A percentile compares a stretch with the other conserved stretches of the same genome.
Conservation (phyloP, 768 basidiomycete genomes). For the Tulasnella sp. region DNA sequence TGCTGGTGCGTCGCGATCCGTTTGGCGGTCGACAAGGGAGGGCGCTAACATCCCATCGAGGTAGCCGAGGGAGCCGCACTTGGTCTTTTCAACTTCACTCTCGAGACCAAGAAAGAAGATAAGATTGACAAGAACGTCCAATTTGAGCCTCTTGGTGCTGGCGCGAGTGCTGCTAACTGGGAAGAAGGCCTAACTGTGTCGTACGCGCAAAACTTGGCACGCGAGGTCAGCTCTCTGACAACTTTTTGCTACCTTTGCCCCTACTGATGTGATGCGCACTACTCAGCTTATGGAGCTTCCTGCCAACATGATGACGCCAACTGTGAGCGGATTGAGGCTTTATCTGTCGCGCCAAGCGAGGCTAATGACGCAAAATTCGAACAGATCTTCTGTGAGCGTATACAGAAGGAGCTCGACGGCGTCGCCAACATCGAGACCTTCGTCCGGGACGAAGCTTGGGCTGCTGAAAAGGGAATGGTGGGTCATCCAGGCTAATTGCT, state of each 20-base stretch:
- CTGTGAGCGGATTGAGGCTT: constrained; percentile 37
- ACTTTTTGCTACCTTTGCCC: neutral
- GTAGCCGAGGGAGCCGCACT: constrained; percentile 72
- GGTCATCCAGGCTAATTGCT: constrained; percentile 2
- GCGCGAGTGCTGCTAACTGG: constrained; percentile 43
- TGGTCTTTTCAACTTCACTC: constrained; percentile 63
- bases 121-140: constrained; percentile 43
- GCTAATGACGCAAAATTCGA: neutral
- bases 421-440: constrained; percentile 60
- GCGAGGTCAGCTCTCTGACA: constrained; percentile 36
- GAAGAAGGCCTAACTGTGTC: constrained; percentile 65
- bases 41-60: constrained; percentile 7
- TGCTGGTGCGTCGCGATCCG: constrained; percentile 46
- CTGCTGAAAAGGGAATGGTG: constrained; percentile 76
- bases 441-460: constrained; percentile 75
- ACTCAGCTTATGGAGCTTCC: constrained; percentile 73
- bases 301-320: constrained; percentile 79
- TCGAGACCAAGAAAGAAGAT: constrained; percentile 67
- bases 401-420: constrained; percentile 55
- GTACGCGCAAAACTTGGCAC: constrained; percentile 68
- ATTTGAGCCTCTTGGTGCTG: constrained; percentile 36
- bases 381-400: constrained; percentile 63
- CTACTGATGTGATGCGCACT: neutral
- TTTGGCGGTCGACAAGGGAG: neutral
- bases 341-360: neutral